phyloP scores from a whole-genome alignment of 345 rosid genomes.

The Gossypium rotundifolium region DNA sequence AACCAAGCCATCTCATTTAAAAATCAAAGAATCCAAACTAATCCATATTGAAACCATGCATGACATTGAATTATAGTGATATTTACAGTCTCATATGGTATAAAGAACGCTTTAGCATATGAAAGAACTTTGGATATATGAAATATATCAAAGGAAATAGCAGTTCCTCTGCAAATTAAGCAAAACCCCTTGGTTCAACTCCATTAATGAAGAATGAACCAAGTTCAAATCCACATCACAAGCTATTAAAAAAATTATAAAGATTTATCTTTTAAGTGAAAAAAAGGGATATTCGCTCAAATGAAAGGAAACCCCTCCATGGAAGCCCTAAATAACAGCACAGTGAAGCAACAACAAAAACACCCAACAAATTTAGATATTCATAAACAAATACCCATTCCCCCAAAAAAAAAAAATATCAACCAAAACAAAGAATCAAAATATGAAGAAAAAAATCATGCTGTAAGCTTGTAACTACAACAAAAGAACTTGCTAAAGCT shows the following conservation, averaged over 20 bases:
- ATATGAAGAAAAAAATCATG: neutral
- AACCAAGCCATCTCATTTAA: neutral
- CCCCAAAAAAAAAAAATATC: neutral
- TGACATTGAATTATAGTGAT: neutral
- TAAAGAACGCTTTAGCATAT: neutral
- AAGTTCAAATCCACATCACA: neutral
- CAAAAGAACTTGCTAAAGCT: neutral
- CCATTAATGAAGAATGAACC: neutral
- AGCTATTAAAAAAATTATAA: neutral
- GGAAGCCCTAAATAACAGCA: neutral
- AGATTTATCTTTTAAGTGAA: neutral
- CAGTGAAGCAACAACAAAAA: neutral
- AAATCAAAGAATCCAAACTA: neutral
- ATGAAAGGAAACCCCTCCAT: neutral
- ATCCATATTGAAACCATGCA: neutral
- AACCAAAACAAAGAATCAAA: neutral
- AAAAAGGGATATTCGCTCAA: neutral
- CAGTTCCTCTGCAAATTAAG: neutral
- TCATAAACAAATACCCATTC: neutral
- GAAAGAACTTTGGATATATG: neutral
- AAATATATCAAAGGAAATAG: neutral
- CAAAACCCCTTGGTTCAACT: neutral
- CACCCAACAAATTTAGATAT: neutral
- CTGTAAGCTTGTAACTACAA: neutral
- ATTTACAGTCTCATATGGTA: neutral